Evolutionary conservation across 805 yeast genomes (phyloP), one percentile per base, ranked within the genome.

Genomic region (Hemisphaericaspora nanyangensis): DNA sequence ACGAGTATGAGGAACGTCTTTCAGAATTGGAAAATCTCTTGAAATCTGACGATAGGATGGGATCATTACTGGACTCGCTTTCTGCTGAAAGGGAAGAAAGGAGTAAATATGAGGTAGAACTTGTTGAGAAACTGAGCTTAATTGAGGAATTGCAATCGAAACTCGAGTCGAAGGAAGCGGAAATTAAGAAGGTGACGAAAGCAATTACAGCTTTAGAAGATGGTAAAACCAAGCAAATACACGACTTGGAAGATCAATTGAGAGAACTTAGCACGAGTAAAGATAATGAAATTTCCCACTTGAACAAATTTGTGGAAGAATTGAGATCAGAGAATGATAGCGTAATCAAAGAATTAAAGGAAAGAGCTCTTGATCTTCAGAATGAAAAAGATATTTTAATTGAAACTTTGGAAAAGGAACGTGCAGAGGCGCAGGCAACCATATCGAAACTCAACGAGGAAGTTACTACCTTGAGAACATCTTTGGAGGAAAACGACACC

Each of bases 401-500:
- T 47, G 44, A 22, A 24, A 29, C 20, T 5, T 20, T 27, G 11
- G 29, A 38, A 38, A 15, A 4, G 7, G 37, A 32, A 22, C 26
- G 26, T 8, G 11, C 26, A 8, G 26, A 22, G 36, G 22, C 22
- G 10, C 29, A 19, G 11, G 17, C 19, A 17, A 30, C 33, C 3
- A 18, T 30, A 12, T 18, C 33, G 6, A 19, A 17, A 10, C 33
- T 30, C 18, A 20, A 17, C 10, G 24, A 30, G 13, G 33, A 30
- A 5, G 33, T 30, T 3, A 7, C 17, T 18, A 18, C 10, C 17
- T 20, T 30, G 17, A 15, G 12, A 29, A 8, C 42, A 8, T 47
- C 67, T 1, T 45, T 76, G 31, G 61, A 60, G 15, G 46, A 48
- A 15, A 76, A 72, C 11, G 11, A 3, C 26, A 22, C 8, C 12